These are phyloP conservation scores for Mortierella sp. DNA, from an alignment of 371 early-diverging fungal genomes.

Conservation along the genomic window DNA sequence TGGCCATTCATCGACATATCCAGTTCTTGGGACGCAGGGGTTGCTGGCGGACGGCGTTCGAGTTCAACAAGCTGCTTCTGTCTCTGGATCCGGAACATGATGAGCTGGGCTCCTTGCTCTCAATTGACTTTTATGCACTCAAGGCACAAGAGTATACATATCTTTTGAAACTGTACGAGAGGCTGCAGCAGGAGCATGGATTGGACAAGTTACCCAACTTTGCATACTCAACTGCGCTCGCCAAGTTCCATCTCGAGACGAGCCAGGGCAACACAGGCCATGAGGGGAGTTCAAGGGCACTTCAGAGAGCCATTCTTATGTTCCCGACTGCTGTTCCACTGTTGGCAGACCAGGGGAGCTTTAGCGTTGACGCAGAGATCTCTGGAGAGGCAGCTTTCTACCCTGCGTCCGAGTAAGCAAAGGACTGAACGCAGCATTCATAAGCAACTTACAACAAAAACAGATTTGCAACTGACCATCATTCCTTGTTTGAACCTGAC, in stretches of 20 bases:
- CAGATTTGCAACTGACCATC: not conserved
- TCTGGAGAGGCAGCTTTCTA: constrained; percentile 36
- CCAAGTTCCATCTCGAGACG: constrained; percentile 74
- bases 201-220: constrained; percentile 74
- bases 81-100: constrained; percentile 83
- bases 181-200: constrained; percentile 20
- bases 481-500: not conserved
- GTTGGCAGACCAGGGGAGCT: constrained; percentile 57
- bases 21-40: constrained; percentile 87
- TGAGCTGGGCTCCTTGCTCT: constrained; percentile 78
- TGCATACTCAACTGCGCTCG: constrained; percentile 82
- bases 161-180: constrained; percentile 63
- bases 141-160: constrained; percentile 82
- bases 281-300: constrained; percentile 59
- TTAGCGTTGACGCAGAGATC: constrained; percentile 53
- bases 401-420: constrained; percentile 53
- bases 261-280: constrained; percentile 39
- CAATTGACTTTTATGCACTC: constrained; percentile 88
- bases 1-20: constrained; percentile 87
- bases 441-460: too few relatives aligned
- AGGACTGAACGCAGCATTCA: too few relatives aligned
- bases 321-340: constrained; percentile 60
- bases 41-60: constrained; percentile 94
- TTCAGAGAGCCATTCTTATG: constrained; percentile 74
- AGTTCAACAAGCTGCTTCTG: constrained; percentile 82